Conservation (phyloP, 1,284 basidiomycete species). For the Marasmius oreades region DNA sequence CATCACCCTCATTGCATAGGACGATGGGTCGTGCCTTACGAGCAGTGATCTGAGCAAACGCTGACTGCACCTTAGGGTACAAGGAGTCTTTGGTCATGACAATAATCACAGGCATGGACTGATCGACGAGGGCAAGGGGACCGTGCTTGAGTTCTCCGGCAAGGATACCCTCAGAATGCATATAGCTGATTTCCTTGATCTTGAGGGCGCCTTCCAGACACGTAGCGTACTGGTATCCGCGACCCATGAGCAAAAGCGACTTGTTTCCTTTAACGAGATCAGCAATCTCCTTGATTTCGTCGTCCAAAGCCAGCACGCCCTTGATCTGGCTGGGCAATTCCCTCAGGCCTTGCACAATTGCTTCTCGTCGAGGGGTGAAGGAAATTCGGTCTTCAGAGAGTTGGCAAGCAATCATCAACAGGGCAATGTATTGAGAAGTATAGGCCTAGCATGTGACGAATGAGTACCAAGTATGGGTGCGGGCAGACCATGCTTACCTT, state of each 20-base stretch:
- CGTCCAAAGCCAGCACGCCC: slow-evolving; percentile 82
- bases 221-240: slow-evolving; percentile 98
- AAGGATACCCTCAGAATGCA: slow-evolving; percentile 93
- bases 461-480: slow-evolving; percentile 11
- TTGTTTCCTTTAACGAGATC: slow-evolving; percentile 79
- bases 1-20: slow-evolving; percentile 93
- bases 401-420: slow-evolving; percentile 98
- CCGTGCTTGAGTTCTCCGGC: slow-evolving; percentile 99
- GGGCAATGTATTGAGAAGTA: slow-evolving; percentile 98
- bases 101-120: slow-evolving; percentile 98
- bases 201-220: slow-evolving; percentile 98
- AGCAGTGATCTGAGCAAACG: slow-evolving; percentile 94
- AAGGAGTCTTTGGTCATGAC: slow-evolving; percentile 99
- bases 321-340: slow-evolving; percentile 89
- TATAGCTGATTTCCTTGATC: slow-evolving; percentile 98
- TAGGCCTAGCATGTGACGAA: slow-evolving; percentile 64
- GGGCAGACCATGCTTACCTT: slow-evolving; percentile 56
- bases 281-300: slow-evolving; percentile 79
- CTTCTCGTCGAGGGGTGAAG: slow-evolving; percentile 84
- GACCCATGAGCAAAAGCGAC: slow-evolving; percentile 94
- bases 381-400: slow-evolving; percentile 96
- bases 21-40: slow-evolving; percentile 96
- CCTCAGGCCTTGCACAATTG: slow-evolving; percentile 94
- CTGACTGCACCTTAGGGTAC: slow-evolving; percentile 97
- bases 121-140: slow-evolving; percentile 94